Conservation (phyloP, 306 rosid species). For the Citrullus amarus region DNA sequence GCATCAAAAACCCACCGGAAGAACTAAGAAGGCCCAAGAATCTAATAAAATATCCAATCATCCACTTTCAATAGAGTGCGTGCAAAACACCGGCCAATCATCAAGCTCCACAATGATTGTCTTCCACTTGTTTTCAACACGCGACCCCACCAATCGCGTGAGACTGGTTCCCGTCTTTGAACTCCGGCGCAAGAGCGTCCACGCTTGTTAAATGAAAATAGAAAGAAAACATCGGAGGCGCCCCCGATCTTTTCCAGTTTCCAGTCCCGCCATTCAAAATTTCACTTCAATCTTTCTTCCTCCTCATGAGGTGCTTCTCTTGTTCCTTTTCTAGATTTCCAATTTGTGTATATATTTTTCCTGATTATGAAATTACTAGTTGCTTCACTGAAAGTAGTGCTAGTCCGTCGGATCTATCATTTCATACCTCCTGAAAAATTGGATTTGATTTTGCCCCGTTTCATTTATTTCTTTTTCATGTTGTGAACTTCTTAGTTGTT, state of each 20-base stretch:
- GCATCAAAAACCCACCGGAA: neutral
- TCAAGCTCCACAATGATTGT: neutral
- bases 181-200: constrained; percentile 3
- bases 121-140: neutral
- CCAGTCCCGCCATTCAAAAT: neutral
- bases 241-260: neutral
- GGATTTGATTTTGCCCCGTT: neutral
- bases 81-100: neutral
- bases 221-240: neutral
- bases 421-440: neutral
- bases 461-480: neutral
- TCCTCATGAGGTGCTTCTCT: neutral
- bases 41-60: neutral
- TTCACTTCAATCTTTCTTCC: neutral
- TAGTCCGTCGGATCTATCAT: neutral
- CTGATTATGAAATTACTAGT: neutral
- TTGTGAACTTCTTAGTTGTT: neutral
- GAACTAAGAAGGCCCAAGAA: neutral
- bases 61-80: neutral
- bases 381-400: neutral
- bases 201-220: neutral
- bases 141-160: neutral
- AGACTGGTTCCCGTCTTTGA: neutral
- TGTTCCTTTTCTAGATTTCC: neutral
- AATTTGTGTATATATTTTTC: neutral